Conservation (phyloP, 208 protist species). For the Naegleria fowleri region DNA sequence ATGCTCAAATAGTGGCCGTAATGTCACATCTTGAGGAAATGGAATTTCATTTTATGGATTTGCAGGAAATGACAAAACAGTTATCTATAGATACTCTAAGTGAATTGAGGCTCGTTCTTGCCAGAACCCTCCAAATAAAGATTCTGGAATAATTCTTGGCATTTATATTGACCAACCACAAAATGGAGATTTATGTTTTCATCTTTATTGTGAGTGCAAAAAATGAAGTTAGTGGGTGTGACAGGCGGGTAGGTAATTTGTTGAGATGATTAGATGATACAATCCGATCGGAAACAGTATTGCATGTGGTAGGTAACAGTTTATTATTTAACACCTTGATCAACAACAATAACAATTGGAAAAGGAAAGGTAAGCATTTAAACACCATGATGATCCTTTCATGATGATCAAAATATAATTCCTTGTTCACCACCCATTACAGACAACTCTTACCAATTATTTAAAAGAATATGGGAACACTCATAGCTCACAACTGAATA, state of each 20-base stretch:
- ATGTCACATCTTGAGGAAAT: neutral
- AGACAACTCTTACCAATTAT: neutral
- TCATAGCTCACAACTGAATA: neutral
- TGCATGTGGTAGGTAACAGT: neutral
- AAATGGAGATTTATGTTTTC: no score
- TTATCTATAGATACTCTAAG: neutral
- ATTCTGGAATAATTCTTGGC: neutral
- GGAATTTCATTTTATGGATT: neutral
- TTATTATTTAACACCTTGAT: no score
- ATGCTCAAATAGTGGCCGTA: neutral
- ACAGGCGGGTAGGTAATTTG: neutral
- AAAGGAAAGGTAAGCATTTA: no score
- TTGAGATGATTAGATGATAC: no score
- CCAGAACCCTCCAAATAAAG: neutral
- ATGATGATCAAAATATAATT: no score
- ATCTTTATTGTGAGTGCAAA: neutral
- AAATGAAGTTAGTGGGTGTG: neutral
- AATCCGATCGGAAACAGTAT: neutral
- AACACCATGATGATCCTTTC: no score
- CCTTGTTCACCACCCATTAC: no score
- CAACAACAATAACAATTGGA: no score
- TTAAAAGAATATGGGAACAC: neutral
- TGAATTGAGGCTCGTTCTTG: neutral
- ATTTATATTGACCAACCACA: no score
- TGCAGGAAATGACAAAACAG: neutral